phyloP scores from a whole-genome alignment of 441 rosid species.

The Brassica balearica region DNA sequence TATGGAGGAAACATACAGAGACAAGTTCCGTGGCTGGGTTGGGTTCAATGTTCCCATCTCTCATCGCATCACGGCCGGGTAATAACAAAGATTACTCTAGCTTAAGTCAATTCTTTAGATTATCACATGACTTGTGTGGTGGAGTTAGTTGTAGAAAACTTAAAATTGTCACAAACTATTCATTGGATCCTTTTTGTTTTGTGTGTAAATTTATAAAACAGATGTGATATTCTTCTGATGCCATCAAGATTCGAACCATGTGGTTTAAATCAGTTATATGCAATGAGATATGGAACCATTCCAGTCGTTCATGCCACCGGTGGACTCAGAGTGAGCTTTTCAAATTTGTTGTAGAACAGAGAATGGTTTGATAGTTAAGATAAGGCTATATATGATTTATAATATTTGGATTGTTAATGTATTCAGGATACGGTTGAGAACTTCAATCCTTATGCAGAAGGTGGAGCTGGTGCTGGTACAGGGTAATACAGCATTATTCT shows the following conservation, averaged over 20 bases:
- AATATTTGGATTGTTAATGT: slow-evolving; percentile 23
- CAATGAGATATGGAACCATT: slow-evolving; percentile 92
- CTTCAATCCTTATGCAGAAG: slow-evolving; percentile 75
- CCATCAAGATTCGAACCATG: slow-evolving; percentile 99
- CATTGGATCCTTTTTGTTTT: neutral
- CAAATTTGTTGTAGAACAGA: neutral
- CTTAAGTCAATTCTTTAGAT: neutral
- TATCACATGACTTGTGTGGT: neutral
- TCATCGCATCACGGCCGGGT: slow-evolving; percentile 97
- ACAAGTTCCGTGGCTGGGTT: slow-evolving; percentile 96
- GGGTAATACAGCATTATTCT: slow-evolving; percentile 62
- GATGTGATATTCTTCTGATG: slow-evolving; percentile 94
- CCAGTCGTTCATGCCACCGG: slow-evolving; percentile 96
- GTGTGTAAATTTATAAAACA: slow-evolving; percentile 40
- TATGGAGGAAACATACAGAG: slow-evolving; percentile 65
- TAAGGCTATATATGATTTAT: neutral
- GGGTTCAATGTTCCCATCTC: slow-evolving; percentile 92
- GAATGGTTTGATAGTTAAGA: neutral
- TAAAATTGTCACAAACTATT: slow-evolving; percentile 17
- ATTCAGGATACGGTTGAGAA: slow-evolving; percentile 88
- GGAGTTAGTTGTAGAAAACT: neutral
- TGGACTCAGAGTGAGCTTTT: slow-evolving; percentile 83
- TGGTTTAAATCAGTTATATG: slow-evolving; percentile 92
- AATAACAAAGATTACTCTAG: slow-evolving; percentile 31
- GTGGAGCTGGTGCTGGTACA: slow-evolving; percentile 76